These are phyloP conservation scores for Bolboschoenoplectus hybrid DNA, from an alignment of 202 grass and related monocot species.

Conservation along the genomic window DNA sequence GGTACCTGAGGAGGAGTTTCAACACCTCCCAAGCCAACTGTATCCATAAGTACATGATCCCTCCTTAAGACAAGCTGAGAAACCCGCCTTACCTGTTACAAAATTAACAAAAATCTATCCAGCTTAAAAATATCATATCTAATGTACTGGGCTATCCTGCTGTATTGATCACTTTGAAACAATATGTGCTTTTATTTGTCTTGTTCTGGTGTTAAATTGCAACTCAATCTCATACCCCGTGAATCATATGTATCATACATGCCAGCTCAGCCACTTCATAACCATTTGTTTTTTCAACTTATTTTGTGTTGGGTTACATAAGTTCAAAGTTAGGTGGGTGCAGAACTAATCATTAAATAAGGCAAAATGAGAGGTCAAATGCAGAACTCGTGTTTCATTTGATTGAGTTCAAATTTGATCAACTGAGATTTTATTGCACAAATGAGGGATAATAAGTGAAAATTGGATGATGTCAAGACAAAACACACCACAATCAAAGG, in stretches of 20 bases:
- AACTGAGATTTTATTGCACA: background rate
- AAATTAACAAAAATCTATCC: background rate
- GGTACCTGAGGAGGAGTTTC: conserved; percentile 85
- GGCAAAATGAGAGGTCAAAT: background rate
- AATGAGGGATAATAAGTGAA: background rate
- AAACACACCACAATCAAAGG: background rate
- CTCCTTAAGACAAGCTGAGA: conserved; percentile 92
- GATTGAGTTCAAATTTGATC: background rate
- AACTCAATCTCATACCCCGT: background rate
- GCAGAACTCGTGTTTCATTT: background rate
- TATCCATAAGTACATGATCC: conserved; percentile 89
- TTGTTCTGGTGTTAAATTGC: background rate
- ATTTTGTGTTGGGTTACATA: background rate
- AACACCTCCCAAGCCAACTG: conserved; percentile 73
- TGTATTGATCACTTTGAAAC: background rate
- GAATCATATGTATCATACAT: background rate
- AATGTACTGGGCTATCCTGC: background rate
- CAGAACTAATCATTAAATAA: background rate
- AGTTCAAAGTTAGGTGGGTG: background rate
- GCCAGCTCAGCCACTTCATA: background rate
- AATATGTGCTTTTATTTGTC: background rate
- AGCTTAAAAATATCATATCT: conserved; percentile 7
- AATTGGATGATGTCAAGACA: background rate
- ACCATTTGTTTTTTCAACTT: background rate
- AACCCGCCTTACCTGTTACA: conserved; percentile 73